A percentile compares a stretch with the other conserved stretches of the same genome.
Evolutionary conservation across 768 basidiomycete species (phyloP).

Genomic region (Holtermanniella nyarrowii): DNA sequence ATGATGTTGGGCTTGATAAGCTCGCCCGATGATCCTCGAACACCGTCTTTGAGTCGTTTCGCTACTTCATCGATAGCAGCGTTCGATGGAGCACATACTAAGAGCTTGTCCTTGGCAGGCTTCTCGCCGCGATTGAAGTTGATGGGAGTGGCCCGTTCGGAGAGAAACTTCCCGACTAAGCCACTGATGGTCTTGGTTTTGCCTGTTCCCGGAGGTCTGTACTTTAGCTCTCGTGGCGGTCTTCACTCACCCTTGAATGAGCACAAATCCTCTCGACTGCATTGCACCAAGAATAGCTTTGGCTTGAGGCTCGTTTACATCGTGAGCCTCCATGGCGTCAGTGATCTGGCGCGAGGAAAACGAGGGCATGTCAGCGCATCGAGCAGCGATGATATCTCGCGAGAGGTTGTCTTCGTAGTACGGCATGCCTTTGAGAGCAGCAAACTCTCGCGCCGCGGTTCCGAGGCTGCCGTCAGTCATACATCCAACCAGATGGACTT

Average conservation of each 20-base stretch:
- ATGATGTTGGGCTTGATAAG: slow-evolving; percentile 65
- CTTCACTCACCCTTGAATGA: slow-evolving; percentile 78
- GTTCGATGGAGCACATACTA: slow-evolving; percentile 94
- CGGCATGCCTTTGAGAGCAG: slow-evolving; percentile 67
- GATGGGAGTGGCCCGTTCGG: slow-evolving; percentile 49
- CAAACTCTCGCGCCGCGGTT: slow-evolving; percentile 86
- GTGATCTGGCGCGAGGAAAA: slow-evolving; percentile 50
- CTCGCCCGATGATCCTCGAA: slow-evolving; percentile 50
- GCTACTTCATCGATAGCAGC: slow-evolving; percentile 97
- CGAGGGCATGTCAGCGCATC: slow-evolving; percentile 46
- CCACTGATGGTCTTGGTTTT: slow-evolving; percentile 98
- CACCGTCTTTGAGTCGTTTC: slow-evolving; percentile 70
- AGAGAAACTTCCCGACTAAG: slow-evolving; percentile 72
- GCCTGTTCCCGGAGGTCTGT: slow-evolving; percentile 90
- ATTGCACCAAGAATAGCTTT: slow-evolving; percentile 71
- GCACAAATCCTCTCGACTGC: slow-evolving; percentile 61
- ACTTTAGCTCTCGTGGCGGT: not conserved
- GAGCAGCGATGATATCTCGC: slow-evolving; percentile 59
- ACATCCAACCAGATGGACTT: slow-evolving; percentile 22
- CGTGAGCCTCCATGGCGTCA: slow-evolving; percentile 57
- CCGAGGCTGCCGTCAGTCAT: slow-evolving; percentile 53
- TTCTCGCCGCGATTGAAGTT: slow-evolving; percentile 49
- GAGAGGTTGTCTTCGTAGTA: slow-evolving; percentile 60
- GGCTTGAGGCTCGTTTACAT: slow-evolving; percentile 90
- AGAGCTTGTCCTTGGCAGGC: slow-evolving; percentile 56